Percentiles rank a stretch among this genome's conserved stretches.
Evolutionary conservation across 345 rosid species (phyloP).

Genomic region (Chamaenerion angustifolium): DNA sequence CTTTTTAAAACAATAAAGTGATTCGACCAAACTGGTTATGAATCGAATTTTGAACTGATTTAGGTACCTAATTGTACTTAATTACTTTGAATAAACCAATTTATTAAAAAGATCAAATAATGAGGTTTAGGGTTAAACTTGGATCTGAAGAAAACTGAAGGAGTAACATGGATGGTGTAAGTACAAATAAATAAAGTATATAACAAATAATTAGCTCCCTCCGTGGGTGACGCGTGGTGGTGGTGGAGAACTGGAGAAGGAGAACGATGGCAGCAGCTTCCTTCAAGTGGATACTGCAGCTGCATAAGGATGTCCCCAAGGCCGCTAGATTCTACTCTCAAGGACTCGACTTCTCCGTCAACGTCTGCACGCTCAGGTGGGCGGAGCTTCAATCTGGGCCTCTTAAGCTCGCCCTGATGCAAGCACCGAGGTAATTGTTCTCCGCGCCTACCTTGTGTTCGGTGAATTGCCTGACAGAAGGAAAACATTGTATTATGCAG

Average conservation of each 20-base stretch:
- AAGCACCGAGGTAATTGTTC: constrained; percentile 38
- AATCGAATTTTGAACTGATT: too few relatives aligned
- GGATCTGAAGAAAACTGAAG: too few relatives aligned
- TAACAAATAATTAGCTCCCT: too few relatives aligned
- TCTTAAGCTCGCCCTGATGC: constrained; percentile 73
- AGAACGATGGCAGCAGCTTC: constrained; percentile 39
- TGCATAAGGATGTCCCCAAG: constrained; percentile 86
- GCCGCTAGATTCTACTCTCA: constrained; percentile 80
- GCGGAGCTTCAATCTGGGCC: constrained; percentile 81
- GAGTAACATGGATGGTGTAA: too few relatives aligned
- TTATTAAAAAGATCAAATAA: too few relatives aligned
- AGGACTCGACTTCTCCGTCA: constrained; percentile 70
- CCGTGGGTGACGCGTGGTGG: too few relatives aligned
- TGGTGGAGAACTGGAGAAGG: background rate
- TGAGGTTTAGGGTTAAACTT: too few relatives aligned
- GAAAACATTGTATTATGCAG: background rate
- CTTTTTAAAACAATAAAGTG: too few relatives aligned
- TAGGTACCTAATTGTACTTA: too few relatives aligned
- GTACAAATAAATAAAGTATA: too few relatives aligned
- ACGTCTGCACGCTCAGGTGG: constrained; percentile 78
- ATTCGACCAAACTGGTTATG: too few relatives aligned
- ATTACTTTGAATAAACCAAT: too few relatives aligned
- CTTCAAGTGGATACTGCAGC: constrained; percentile 83
- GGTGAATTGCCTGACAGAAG: constrained; percentile 26
- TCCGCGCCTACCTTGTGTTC: constrained; percentile 17